A percentile compares a stretch with the other conserved stretches of the same genome.
Conservation (phyloP, 129 eudicot species). For the Flaveria sonorensis region DNA sequence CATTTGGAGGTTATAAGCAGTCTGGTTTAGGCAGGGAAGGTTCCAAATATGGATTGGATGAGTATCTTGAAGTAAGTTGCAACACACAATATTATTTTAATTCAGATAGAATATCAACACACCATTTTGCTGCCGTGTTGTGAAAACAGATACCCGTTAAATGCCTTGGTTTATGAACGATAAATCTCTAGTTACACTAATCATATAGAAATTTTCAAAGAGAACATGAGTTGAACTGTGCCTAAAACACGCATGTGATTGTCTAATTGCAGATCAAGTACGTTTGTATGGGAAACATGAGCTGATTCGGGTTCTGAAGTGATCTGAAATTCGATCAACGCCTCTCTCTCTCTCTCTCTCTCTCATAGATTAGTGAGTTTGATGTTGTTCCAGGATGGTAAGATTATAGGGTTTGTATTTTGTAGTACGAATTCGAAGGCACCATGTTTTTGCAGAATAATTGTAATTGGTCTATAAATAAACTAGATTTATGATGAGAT, state of each 20-base stretch:
- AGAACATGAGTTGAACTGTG: neutral
- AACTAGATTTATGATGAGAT: neutral
- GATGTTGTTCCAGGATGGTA: neutral
- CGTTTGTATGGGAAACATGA: conserved; percentile 81
- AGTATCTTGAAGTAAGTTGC: conserved; percentile 73
- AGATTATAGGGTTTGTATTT: neutral
- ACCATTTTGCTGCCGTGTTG: no score
- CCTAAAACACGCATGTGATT: neutral
- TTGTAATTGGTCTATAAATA: neutral
- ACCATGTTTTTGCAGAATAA: neutral
- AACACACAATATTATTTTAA: neutral
- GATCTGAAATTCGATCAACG: neutral
- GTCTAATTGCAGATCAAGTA: conserved; percentile 70
- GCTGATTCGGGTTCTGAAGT: conserved; percentile 30
- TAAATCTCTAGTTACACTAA: neutral
- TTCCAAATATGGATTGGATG: conserved; percentile 89
- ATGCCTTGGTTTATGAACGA: neutral
- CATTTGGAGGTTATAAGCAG: conserved; percentile 92
- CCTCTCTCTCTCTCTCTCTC: neutral
- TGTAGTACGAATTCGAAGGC: neutral
- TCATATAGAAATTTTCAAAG: neutral
- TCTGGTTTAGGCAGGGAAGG: conserved; percentile 98
- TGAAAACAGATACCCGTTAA: neutral
- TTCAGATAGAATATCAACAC: neutral
- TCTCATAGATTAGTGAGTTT: neutral